Evolutionary conservation across 192 early-diverging fungal species (phyloP).

Genomic region (Mortierella claussenii): DNA sequence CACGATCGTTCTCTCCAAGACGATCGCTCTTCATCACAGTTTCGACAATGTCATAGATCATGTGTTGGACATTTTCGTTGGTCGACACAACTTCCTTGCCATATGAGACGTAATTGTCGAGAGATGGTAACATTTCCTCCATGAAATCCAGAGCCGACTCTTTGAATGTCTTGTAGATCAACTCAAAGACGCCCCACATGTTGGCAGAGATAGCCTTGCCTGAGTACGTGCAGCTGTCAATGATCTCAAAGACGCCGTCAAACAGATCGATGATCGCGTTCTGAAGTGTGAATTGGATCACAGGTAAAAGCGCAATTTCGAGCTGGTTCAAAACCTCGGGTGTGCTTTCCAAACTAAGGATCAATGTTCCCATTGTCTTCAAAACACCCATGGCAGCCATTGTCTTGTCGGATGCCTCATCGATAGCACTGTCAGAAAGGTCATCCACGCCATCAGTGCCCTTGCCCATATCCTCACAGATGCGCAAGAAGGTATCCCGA

Average conservation of each 20-base stretch:
- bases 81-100: conserved; percentile 81
- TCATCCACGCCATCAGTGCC: conserved; percentile 53
- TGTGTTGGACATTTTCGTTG: conserved; percentile 75
- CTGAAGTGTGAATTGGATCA: conserved; percentile 82
- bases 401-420: conserved; percentile 84
- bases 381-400: conserved; percentile 91
- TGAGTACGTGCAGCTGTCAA: conserved; percentile 89
- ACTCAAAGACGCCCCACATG: conserved; percentile 87
- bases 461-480: conserved; percentile 65
- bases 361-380: conserved; percentile 90
- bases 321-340: conserved; percentile 83
- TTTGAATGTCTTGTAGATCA: conserved; percentile 84
- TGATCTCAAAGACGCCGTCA: conserved; percentile 88
- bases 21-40: conserved; percentile 84
- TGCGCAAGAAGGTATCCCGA: conserved; percentile 87
- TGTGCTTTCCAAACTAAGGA: conserved; percentile 85
- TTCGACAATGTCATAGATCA: conserved; percentile 88
- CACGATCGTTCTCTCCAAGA: conserved; percentile 81
- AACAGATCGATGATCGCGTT: conserved; percentile 81
- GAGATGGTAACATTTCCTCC: conserved; percentile 88
- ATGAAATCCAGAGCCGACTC: conserved; percentile 87
- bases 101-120: conserved; percentile 91
- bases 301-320: conserved; percentile 82
- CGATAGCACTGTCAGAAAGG: conserved; percentile 66
- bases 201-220: conserved; percentile 82